Percentiles rank a stretch among this genome's conserved stretches.
Conservation (phyloP, 148 eudicot genomes). For the Rhododendron griersonianum region DNA sequence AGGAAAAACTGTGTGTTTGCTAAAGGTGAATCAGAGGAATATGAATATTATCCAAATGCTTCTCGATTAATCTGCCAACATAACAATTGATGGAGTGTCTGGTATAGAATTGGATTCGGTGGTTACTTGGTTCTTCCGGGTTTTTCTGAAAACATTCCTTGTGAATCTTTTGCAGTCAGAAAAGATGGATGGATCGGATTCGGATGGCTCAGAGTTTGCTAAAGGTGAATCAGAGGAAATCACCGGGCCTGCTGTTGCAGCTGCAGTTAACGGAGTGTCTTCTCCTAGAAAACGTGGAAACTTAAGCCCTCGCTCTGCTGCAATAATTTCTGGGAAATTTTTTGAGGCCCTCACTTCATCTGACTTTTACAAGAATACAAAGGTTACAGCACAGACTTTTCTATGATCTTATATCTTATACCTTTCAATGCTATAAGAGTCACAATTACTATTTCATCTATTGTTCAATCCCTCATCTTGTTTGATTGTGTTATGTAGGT, state of each 20-base stretch:
- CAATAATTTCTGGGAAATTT: slow-evolving; percentile 73
- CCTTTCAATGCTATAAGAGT: not conserved
- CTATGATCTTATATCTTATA: not conserved
- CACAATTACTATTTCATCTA: not conserved
- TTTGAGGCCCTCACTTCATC: slow-evolving; percentile 84
- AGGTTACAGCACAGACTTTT: slow-evolving; percentile 33
- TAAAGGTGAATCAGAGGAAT: not conserved
- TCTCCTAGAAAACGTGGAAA: slow-evolving; percentile 44
- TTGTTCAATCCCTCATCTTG: not conserved
- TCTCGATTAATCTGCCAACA: not conserved
- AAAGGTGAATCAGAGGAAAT: slow-evolving; percentile 21
- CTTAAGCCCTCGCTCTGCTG: slow-evolving; percentile 67
- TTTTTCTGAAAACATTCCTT: not conserved
- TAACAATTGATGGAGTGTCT: not conserved
- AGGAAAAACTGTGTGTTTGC: not conserved
- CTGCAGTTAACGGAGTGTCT: slow-evolving; percentile 51
- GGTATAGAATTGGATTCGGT: not conserved
- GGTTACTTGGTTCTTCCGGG: not conserved
- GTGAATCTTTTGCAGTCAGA: slow-evolving; percentile 53
- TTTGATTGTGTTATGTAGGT: slow-evolving; percentile 42
- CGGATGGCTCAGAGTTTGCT: slow-evolving; percentile 20
- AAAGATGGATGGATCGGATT: slow-evolving; percentile 42
- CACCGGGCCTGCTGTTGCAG: slow-evolving; percentile 40
- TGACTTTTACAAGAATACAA: slow-evolving; percentile 79
- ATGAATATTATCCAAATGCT: not conserved